Evolutionary conservation across 768 basidiomycete species (phyloP), one percentile per base, ranked within the genome.

Genomic region (Lactarius hatsudake): DNA sequence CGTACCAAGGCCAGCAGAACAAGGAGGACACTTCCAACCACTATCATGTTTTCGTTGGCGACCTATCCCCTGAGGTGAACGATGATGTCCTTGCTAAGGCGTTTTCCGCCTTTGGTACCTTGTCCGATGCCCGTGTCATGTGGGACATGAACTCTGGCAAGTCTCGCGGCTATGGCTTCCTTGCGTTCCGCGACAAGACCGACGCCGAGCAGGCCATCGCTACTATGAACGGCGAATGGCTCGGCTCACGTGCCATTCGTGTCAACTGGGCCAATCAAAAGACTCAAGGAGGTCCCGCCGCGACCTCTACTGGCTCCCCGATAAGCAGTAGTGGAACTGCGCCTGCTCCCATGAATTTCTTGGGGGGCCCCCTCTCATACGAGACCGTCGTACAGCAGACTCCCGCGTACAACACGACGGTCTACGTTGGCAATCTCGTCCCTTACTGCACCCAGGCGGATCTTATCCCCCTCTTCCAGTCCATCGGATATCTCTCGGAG

Each of bases 231-330:
- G 97, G 97, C 65, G 96, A 99, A 83, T 99, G 94, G 94, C 85
- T 99, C 43, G 97, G 97, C 59, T 94, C 94, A 36, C 88, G 97
- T 68, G 97, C 97, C 69, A 99, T 99, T 74, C 90, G 97, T 72
- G 96, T 98, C 78, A 99, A 99, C 81, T 99, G 96, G 96, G 97
- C 97, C 62, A 98, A 98, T 81, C 96, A 98, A 80, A 98, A 98
- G 82, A 98, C 96, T 20, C 94, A 96, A 78, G 93, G 87, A 64
- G 76, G 73, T 2, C 72, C 76, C n/a, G 18, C 73, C 34, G 30
- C 60, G 42, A 57, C 45, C 42, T 54, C 68, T 40, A 1, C 43
- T 58, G 64, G 68, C 18, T 64, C 65, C 43, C 67, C 51, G 32
- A 69, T 73, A 20, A 65, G 72, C 55, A 75, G 78, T 65, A 75